phyloP scores from a whole-genome alignment of 2,329 filamentous ascomycete species.

The Clathrospora elynae region DNA sequence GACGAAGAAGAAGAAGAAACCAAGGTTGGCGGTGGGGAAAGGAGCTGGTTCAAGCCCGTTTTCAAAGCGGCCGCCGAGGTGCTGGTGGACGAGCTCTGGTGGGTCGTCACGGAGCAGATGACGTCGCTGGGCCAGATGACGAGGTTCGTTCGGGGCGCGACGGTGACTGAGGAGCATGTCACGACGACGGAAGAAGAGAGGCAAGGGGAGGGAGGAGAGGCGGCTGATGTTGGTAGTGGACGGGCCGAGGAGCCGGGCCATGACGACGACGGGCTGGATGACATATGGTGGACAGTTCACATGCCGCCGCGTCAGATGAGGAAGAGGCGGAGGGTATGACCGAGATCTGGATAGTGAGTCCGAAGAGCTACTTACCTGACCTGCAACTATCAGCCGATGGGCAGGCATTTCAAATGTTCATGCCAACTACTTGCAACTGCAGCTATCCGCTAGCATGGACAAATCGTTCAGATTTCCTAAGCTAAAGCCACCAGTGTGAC shows the following conservation, averaged over 20 bases:
- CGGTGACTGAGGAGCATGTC: slow-evolving; percentile 6
- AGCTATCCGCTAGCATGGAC: no score
- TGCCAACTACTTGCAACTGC: no score
- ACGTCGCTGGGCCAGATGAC: slow-evolving; percentile 5
- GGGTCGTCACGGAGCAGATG: slow-evolving; percentile 5
- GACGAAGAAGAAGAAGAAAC: slow-evolving; percentile 6
- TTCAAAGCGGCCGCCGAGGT: slow-evolving; percentile 7
- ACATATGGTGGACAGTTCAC: slow-evolving; percentile 6
- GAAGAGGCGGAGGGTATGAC: slow-evolving; percentile 2
- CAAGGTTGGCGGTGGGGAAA: no score
- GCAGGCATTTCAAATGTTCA: no score
- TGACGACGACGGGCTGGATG: slow-evolving; percentile 6
- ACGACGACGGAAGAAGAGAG: slow-evolving; percentile 7
- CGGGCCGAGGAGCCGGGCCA: slow-evolving; percentile 3
- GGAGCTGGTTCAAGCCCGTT: slow-evolving; percentile 7
- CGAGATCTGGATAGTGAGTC: slow-evolving; percentile 1
- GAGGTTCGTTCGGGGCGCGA: slow-evolving; percentile 6
- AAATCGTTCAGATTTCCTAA: no score
- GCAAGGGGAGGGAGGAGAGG: slow-evolving; percentile 6
- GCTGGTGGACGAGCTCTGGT: slow-evolving; percentile 7
- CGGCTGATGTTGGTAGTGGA: slow-evolving; percentile 2
- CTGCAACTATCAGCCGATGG: no score
- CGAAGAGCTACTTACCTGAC: neutral
- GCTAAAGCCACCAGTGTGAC: no score
- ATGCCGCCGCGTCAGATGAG: slow-evolving; percentile 2